phyloP scores from a whole-genome alignment of 2,329 filamentous ascomycete genomes.

The Calonectria honghensis region DNA sequence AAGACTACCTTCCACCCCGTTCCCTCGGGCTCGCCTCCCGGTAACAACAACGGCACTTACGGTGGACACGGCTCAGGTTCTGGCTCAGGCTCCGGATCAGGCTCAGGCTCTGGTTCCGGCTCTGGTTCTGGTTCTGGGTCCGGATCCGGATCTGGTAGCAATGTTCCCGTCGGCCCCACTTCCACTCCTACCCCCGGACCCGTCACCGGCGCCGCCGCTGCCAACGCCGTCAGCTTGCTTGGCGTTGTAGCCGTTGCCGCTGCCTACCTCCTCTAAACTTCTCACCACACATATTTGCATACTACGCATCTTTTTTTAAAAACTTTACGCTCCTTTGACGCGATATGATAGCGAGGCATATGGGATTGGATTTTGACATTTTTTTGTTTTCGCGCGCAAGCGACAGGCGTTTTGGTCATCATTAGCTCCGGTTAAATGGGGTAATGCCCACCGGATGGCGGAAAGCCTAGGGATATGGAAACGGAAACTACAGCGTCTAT shows the following conservation, averaged over 20 bases:
- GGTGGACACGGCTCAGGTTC: conserved; percentile 31
- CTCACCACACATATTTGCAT: conserved; percentile 19
- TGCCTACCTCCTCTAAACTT: conserved; percentile 64
- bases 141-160: conserved; percentile 40
- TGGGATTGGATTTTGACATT: conserved; percentile 25
- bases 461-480: conserved; percentile 15
- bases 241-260: conserved; percentile 63
- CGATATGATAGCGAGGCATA: conserved; percentile 34
- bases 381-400: conserved; percentile 27
- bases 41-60: conserved; percentile 44
- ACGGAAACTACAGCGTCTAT: conserved; percentile 33
- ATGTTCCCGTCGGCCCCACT: conserved; percentile 42
- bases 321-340: conserved; percentile 31
- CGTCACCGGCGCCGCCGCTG: conserved; percentile 55
- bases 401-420: conserved; percentile 37
- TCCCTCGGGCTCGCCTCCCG: conserved; percentile 43
- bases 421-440: conserved; percentile 27
- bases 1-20: conserved; percentile 46
- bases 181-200: conserved; percentile 44
- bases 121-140: conserved; percentile 7
- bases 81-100: conserved; percentile 1
- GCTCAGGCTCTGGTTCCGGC: background rate
- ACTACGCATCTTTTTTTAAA: background rate
- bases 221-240: conserved; percentile 59
- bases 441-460: conserved; percentile 16